These are phyloP conservation scores for Copromyces sp. DNA, from an alignment of 495 filamentous ascomycete genomes.

Conservation along the genomic window DNA sequence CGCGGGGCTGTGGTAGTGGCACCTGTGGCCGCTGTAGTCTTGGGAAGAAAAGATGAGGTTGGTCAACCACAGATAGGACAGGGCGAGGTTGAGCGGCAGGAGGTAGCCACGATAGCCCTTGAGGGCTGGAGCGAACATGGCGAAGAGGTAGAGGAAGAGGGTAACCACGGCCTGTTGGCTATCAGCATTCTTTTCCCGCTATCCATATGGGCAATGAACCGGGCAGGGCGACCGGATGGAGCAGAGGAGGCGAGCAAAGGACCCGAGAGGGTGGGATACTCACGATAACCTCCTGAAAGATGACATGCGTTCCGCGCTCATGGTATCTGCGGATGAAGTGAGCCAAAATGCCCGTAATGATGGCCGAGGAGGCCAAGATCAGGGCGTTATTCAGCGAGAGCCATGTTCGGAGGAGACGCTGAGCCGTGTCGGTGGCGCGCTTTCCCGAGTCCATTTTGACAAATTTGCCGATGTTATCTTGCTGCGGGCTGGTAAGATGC, in stretches of 20 bases:
- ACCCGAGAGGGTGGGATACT: neutral
- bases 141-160: constrained; percentile 16
- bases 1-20: constrained; percentile 7
- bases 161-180: constrained; percentile 10
- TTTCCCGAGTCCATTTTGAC: neutral
- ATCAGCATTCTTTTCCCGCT: neutral
- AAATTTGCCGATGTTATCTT: neutral
- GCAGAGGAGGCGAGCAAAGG: neutral
- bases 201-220: neutral
- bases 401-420: constrained; percentile 6
- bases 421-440: neutral
- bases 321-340: constrained; percentile 13
- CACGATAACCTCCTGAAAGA: constrained; percentile 20
- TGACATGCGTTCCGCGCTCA: constrained; percentile 10
- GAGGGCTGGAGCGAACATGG: constrained; percentile 13
- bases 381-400: constrained; percentile 15
- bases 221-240: neutral
- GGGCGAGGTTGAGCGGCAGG: constrained; percentile 19
- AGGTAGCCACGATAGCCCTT: constrained; percentile 22
- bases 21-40: constrained; percentile 14
- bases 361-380: constrained; percentile 17
- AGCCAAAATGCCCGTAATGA: constrained; percentile 17
- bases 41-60: constrained; percentile 20
- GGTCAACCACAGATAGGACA: constrained; percentile 26
- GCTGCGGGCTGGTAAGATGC: neutral